Base-by-base conservation (phyloP, 2,329 filamentous ascomycete species). In the Colletotrichum agaves region DNA sequence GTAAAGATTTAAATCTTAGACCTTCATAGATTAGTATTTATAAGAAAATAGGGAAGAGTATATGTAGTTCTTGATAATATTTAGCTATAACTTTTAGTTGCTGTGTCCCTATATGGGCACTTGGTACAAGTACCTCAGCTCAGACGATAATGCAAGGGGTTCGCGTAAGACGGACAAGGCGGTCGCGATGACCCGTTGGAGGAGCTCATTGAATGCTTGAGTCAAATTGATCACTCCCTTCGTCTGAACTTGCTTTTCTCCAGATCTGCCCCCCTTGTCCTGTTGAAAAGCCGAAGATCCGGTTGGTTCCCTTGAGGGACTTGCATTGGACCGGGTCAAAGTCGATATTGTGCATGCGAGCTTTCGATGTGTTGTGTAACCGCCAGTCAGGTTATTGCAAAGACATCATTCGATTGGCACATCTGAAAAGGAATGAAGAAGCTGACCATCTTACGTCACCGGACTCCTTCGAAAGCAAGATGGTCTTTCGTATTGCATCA, bases 91-190 rank as follows among this genome's bases (percentile, higher is more conserved):
- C n/a, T n/a, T n/a, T n/a, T n/a, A n/a, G n/a, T n/a, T n/a, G n/a
- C n/a, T n/a, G n/a, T n/a, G n/a, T n/a, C n/a, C n/a, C n/a, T n/a
- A n/a, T n/a, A n/a, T n/a, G n/a, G n/a, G n/a, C n/a, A n/a, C n/a
- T n/a, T n/a, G n/a, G n/a, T n/a, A n/a, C n/a, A n/a, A n/a, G n/a
- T n/a, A n/a, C n/a, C n/a, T n/a, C n/a, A n/a, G n/a, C n/a, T n/a
- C n/a, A n/a, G n/a, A n/a, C n/a, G 46, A 55, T 64, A 61, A 64
- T 63, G 63, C 46, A 53, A 67, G 53, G 53, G 46, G 59, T 21
- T 59, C 46, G 41, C 31, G 37, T 43, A 41, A 46, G 61, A 19
- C 13, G 46, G 61, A 19, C 13, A 39, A 53, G 62, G 64, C 52
- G 46, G 31, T 35, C 44, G 50, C n/a, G 33, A 56, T 15, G 27